Percentiles rank a stretch among this genome's conserved stretches.
phyloP scores from a whole-genome alignment of 202 grass and related monocot genomes.

The Panicum virgatum region DNA sequence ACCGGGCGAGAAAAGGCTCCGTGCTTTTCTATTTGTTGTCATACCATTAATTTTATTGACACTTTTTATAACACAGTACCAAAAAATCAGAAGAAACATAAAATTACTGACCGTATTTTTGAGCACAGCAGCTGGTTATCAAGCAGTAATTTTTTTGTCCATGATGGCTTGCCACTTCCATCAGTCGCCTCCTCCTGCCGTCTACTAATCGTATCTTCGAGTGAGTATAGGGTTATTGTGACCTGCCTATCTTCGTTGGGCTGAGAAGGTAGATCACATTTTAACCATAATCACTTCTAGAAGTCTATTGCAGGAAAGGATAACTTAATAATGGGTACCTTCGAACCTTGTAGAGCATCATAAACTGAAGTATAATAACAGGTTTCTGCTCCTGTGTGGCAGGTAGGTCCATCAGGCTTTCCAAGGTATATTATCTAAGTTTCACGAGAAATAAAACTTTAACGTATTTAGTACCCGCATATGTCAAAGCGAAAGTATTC shows the following conservation, averaged over 20 bases:
- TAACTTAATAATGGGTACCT: slow-evolving; percentile 52
- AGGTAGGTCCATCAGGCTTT: slow-evolving; percentile 91
- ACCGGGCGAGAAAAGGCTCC: neutral
- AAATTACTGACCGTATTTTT: slow-evolving; percentile 63
- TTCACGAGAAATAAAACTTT: neutral
- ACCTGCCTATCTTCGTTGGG: slow-evolving; percentile 48
- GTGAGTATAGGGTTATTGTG: slow-evolving; percentile 67
- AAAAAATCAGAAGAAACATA: slow-evolving; percentile 6
- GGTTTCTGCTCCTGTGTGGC: slow-evolving; percentile 86
- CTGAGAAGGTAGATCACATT: slow-evolving; percentile 35
- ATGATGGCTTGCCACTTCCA: slow-evolving; percentile 67
- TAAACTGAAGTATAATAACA: slow-evolving; percentile 85
- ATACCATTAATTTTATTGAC: neutral
- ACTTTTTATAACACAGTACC: neutral
- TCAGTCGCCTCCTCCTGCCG: slow-evolving; percentile 63
- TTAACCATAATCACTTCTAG: slow-evolving; percentile 9
- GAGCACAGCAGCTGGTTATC: slow-evolving; percentile 77
- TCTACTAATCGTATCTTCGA: slow-evolving; percentile 80
- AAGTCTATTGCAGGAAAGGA: slow-evolving; percentile 12
- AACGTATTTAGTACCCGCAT: slow-evolving; percentile 1
- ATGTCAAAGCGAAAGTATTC: neutral
- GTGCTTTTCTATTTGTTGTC: neutral
- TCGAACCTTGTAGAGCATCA: slow-evolving; percentile 60
- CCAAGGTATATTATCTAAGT: slow-evolving; percentile 96
- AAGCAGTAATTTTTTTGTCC: slow-evolving; percentile 85